Base-by-base conservation (phyloP, 1,284 basidiomycete species). In the Irpex rosettiformis region DNA sequence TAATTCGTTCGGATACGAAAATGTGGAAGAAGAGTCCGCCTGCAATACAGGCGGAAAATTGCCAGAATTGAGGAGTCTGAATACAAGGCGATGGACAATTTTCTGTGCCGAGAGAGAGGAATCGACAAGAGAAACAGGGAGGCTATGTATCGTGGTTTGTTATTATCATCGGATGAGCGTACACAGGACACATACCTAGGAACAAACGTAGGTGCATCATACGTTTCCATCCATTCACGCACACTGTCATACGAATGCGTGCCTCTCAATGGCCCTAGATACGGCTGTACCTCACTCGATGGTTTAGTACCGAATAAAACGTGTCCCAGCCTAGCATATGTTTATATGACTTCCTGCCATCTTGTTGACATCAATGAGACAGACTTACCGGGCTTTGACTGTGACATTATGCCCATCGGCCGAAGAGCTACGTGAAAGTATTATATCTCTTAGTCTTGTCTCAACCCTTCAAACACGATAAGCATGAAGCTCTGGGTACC, bases 41-140 rank as follows among this genome's bases (percentile, higher is more conserved):
- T 48, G 52, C 48, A 25, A 27, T 45, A 18, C 54, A 25, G 52
- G 54, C 8, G 55, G 24, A n/a, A 28, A 29, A 30, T 22, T 24
- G 37, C 37, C 33, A 24, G 40, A 5, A 27, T 56, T 18, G 4
- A 76, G 58, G 10, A 77, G 75, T 60, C 72, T 78, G 67, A 90
- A 91, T 51, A 83, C 66, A 27, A 90, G 69, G 28, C 86, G 81
- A 62, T 83, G 82, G 10, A 84, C 57, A 52, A 77, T 61, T 55
- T 66, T 74, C 60, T 78, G 78, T 59, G 75, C 66, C 21, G 65
- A 58, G 6, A 75, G 76, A 7, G 70, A 60, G 10, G 70, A 66
- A 51, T 75, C 69, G 33, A 78, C 69, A 43, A 84, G 64, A 3
- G 69, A 57, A 8, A 73, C 58, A 25, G 84, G 84, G 29, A 82